phyloP scores from a whole-genome alignment of 768 basidiomycete species.

The Suillus subluteus region DNA sequence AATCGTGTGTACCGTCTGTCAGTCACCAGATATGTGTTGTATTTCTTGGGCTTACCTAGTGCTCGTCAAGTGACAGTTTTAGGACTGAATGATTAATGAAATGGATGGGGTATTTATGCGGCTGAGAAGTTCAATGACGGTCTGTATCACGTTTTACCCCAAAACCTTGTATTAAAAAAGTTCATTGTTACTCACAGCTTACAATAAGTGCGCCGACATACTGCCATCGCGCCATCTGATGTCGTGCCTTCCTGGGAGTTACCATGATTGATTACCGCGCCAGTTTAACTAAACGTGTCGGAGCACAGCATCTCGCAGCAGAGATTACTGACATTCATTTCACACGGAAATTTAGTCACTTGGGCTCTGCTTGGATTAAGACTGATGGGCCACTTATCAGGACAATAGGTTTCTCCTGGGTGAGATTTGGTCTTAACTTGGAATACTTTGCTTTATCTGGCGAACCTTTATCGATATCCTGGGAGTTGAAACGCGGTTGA shows the following conservation, averaged over 20 bases:
- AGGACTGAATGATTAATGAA: neutral
- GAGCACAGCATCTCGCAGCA: neutral
- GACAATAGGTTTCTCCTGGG: neutral
- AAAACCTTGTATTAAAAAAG: slow-evolving; percentile 4
- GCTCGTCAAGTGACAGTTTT: neutral
- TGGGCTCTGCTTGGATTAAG: neutral
- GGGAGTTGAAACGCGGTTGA: neutral
- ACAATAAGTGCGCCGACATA: neutral
- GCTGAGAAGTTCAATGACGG: neutral
- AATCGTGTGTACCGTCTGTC: neutral
- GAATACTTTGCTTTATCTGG: neutral
- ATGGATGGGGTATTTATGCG: slow-evolving; percentile 10
- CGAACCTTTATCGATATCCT: neutral
- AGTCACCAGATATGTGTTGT: neutral
- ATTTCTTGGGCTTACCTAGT: neutral
- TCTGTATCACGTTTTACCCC: neutral
- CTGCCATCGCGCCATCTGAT: slow-evolving; percentile 4
- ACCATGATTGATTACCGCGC: neutral
- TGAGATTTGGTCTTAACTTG: neutral
- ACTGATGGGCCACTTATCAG: neutral
- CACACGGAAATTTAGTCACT: neutral
- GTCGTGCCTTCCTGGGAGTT: neutral
- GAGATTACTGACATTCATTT: neutral
- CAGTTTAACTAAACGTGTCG: neutral
- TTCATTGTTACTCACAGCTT: neutral